phyloP scores from a whole-genome alignment of 371 early-diverging fungal species.

The Enterospora canceri region DNA sequence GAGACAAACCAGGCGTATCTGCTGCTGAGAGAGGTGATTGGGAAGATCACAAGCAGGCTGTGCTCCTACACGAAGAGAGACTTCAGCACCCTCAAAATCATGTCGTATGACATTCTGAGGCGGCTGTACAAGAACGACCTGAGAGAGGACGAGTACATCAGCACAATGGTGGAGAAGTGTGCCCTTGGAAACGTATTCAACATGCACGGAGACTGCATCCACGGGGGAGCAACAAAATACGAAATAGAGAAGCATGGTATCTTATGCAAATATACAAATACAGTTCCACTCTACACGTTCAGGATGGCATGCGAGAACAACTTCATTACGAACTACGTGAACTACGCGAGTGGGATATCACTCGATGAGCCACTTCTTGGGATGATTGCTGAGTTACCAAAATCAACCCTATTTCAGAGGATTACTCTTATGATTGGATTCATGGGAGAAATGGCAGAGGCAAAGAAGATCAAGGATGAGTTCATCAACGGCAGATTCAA shows the following conservation, averaged over 20 bases:
- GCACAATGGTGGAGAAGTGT: not conserved
- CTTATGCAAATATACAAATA: no score
- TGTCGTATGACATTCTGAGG: not conserved
- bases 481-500: slow-evolving; percentile 17
- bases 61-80: not conserved
- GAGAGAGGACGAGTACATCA: not conserved
- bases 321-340: not conserved
- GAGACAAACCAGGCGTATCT: not conserved
- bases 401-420: not conserved
- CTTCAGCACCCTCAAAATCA: not conserved
- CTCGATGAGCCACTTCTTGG: not conserved
- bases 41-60: not conserved
- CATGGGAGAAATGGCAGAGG: slow-evolving; percentile 9
- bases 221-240: not conserved
- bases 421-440: not conserved
- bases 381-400: not conserved
- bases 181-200: no score
- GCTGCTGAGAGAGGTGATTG: not conserved
- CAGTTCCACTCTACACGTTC: not conserved
- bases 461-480: not conserved
- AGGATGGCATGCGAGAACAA: not conserved
- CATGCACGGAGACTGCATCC: no score
- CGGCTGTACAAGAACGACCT: not conserved
- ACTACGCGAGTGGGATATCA: not conserved
- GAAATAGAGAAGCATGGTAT: no score